Evolutionary conservation across 192 early-diverging fungal genomes (phyloP).

Genomic region (Backusella liffmaniae): DNA sequence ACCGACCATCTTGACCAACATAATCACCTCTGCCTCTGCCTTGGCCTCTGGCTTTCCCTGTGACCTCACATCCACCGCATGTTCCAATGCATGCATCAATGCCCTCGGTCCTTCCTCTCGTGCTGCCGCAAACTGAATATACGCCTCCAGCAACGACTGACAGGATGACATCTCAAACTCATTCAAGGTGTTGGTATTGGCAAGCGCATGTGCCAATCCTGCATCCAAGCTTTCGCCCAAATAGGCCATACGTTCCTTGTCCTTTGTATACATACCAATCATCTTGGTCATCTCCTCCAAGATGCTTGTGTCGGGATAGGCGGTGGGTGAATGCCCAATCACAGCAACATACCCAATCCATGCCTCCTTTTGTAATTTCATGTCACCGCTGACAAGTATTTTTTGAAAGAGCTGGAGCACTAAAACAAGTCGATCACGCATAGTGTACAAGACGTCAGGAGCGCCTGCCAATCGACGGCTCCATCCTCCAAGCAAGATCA

Average conservation of each 20-base stretch:
- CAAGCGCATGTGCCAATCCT: slow-evolving; percentile 29
- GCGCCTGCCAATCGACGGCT: slow-evolving; percentile 21
- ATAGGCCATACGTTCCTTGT: neutral
- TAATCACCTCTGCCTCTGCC: slow-evolving; percentile 14
- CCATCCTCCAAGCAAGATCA: slow-evolving; percentile 20
- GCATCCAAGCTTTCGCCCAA: slow-evolving; percentile 24
- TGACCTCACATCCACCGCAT: slow-evolving; percentile 25
- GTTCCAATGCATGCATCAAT: slow-evolving; percentile 20
- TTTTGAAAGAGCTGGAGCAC: neutral
- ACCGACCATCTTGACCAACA: neutral
- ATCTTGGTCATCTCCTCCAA: slow-evolving; percentile 11
- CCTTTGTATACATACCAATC: neutral
- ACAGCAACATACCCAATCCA: slow-evolving; percentile 28
- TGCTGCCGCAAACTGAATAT: neutral
- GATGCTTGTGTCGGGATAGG: neutral
- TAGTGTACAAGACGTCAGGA: slow-evolving; percentile 4
- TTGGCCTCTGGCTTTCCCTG: slow-evolving; percentile 7
- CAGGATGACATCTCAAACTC: slow-evolving; percentile 18
- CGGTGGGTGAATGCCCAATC: slow-evolving; percentile 1
- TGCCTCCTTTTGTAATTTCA: slow-evolving; percentile 13
- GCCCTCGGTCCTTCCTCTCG: slow-evolving; percentile 2
- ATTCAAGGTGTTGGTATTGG: slow-evolving; percentile 17
- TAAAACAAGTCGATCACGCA: neutral
- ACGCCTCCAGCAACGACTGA: neutral
- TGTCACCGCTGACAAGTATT: neutral